Evolutionary conservation across 257 asterid genomes (phyloP).

Genomic region (Solanum bulbocastanum): DNA sequence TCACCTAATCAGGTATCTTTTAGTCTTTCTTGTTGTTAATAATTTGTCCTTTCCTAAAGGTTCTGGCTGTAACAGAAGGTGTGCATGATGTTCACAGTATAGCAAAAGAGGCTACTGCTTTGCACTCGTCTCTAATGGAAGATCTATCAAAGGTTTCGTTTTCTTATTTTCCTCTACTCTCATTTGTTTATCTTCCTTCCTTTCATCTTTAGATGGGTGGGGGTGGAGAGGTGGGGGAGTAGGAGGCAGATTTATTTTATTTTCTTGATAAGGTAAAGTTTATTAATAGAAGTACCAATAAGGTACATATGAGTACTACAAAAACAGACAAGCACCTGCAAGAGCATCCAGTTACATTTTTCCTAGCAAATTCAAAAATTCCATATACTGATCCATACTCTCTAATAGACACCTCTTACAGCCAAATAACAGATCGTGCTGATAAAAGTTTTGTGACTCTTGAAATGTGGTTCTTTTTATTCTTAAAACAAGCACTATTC

Average conservation of each 20-base stretch:
- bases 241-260: background rate
- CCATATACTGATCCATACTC: background rate
- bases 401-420: background rate
- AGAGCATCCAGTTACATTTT: background rate
- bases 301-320: background rate
- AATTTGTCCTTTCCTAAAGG: slow-evolving; percentile 34
- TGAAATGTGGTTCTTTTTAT: background rate
- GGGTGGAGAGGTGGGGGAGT: background rate
- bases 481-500: background rate
- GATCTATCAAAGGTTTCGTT: slow-evolving; percentile 73
- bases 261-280: background rate
- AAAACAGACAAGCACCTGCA: background rate
- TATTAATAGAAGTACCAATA: background rate
- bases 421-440: background rate
- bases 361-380: background rate
- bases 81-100: slow-evolving; percentile 79
- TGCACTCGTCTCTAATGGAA: slow-evolving; percentile 73
- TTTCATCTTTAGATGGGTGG: background rate
- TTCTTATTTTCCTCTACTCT: background rate
- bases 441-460: background rate
- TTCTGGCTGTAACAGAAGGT: slow-evolving; percentile 93
- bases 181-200: slow-evolving; percentile 1
- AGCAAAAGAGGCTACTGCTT: slow-evolving; percentile 89
- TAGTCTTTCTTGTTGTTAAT: background rate
- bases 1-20: background rate